A percentile compares a stretch with the other conserved stretches of the same genome.
These are phyloP conservation scores for Thelonectria discophora DNA, from an alignment of 2,329 filamentous ascomycete species.

Conservation along the genomic window DNA sequence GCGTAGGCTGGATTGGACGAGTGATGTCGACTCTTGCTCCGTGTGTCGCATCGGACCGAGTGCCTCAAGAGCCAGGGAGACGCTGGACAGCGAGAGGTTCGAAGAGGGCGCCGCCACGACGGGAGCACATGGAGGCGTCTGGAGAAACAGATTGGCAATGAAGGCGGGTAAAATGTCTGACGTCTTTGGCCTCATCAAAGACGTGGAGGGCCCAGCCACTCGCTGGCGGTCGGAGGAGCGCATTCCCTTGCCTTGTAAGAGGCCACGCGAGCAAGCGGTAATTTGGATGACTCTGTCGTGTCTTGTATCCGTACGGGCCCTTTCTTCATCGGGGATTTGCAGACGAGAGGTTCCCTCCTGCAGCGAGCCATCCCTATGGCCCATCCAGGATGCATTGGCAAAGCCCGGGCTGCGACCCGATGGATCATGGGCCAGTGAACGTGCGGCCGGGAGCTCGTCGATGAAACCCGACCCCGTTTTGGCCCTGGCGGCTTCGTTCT, in stretches of 20 bases:
- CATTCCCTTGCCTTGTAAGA: slow-evolving; percentile 7
- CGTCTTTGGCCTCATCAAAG: neutral
- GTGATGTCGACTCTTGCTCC: slow-evolving; percentile 6
- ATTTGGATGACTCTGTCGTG: slow-evolving; percentile 9
- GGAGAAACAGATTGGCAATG: slow-evolving; percentile 11
- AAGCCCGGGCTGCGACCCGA: neutral
- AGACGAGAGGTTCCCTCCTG: neutral
- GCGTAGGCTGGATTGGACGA: slow-evolving; percentile 1
- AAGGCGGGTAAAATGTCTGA: slow-evolving; percentile 12
- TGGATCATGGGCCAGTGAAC: slow-evolving; percentile 26
- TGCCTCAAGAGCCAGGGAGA: neutral
- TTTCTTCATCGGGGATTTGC: slow-evolving; percentile 8
- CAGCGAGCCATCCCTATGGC: neutral
- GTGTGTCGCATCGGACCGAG: slow-evolving; percentile 17
- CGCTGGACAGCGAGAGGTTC: neutral
- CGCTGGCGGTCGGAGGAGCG: slow-evolving; percentile 8
- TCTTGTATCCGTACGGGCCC: neutral
- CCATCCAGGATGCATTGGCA: neutral
- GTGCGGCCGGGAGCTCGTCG: slow-evolving; percentile 25
- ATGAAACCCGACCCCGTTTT: slow-evolving; percentile 33
- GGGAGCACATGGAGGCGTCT: slow-evolving; percentile 6
- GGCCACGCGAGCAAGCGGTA: slow-evolving; percentile 20
- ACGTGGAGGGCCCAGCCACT: slow-evolving; percentile 12
- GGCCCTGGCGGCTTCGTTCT: slow-evolving; percentile 8
- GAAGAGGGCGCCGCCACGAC: neutral